Evolutionary conservation across 1,284 basidiomycete species (phyloP).

Genomic region (Tremellales sp.): DNA sequence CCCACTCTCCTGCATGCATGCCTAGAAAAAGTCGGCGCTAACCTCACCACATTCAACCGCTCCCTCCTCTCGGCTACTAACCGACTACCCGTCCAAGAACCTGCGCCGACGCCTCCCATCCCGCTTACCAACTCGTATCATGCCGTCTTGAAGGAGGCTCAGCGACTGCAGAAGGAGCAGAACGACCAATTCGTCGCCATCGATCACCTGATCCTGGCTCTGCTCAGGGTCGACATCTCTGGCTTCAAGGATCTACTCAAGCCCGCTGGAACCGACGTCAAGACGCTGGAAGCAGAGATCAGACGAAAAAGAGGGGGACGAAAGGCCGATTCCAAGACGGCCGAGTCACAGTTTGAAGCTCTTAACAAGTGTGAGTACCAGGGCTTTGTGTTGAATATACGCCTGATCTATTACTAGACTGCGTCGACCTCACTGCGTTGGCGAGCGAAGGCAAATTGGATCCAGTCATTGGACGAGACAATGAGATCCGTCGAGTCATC

Average conservation of each 20-base stretch:
- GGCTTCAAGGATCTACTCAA: conserved; percentile 52
- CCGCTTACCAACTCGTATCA: conserved; percentile 60
- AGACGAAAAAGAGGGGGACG: conserved; percentile 53
- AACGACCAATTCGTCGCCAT: conserved; percentile 92
- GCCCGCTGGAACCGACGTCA: conserved; percentile 49
- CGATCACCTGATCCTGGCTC: conserved; percentile 72
- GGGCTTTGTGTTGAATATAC: not conserved
- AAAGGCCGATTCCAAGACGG: conserved; percentile 53
- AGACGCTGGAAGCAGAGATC: conserved; percentile 54
- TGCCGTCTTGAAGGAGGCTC: conserved; percentile 75
- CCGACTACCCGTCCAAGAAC: conserved; percentile 73
- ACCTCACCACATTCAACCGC: conserved; percentile 41
- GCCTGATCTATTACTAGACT: conserved; percentile 25
- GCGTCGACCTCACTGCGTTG: conserved; percentile 48
- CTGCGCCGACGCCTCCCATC: conserved; percentile 71
- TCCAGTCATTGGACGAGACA: conserved; percentile 57
- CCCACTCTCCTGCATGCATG: conserved; percentile 42
- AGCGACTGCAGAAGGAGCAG: conserved; percentile 70
- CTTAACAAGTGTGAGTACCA: conserved; percentile 47
- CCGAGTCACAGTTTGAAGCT: conserved; percentile 52
- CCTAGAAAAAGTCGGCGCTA: conserved; percentile 46
- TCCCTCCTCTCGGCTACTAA: conserved; percentile 43
- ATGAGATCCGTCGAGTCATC: conserved; percentile 56
- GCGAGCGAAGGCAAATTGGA: conserved; percentile 55
- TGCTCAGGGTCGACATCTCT: conserved; percentile 55